Conservation (phyloP, 495 filamentous ascomycete species). For the Platismatia glauca region DNA sequence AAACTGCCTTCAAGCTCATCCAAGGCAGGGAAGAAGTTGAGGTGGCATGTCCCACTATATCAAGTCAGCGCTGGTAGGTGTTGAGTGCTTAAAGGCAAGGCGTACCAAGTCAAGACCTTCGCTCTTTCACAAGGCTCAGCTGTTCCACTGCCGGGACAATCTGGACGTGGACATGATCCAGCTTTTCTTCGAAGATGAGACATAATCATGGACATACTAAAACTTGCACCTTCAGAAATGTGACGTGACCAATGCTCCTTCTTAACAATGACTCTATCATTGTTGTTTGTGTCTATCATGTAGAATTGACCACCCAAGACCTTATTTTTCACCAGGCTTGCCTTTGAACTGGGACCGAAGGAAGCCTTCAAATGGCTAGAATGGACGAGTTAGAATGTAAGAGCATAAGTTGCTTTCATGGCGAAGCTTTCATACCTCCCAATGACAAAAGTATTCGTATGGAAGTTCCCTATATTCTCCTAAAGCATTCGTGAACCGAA, state of each 20-base stretch:
- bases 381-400: no score
- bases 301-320: constrained; percentile 20
- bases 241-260: constrained; percentile 20
- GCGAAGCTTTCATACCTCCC: constrained; percentile 26
- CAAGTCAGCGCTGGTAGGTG: not conserved
- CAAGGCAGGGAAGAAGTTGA: constrained; percentile 9
- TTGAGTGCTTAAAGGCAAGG: no score
- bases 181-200: constrained; percentile 6
- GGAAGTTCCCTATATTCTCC: constrained; percentile 18
- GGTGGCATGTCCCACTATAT: constrained; percentile 14
- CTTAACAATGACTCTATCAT: constrained; percentile 3
- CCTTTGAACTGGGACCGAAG: constrained; percentile 21
- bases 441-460: constrained; percentile 26
- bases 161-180: constrained; percentile 21
- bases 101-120: no score
- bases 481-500: constrained; percentile 26
- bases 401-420: no score
- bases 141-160: constrained; percentile 10
- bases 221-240: constrained; percentile 16
- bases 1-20: constrained; percentile 1
- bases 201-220: constrained; percentile 26
- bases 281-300: constrained; percentile 14
- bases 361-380: constrained; percentile 23
- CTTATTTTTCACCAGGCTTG: constrained; percentile 19
- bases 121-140: no score